Evolutionary conservation across 306 rosid genomes (phyloP).

Genomic region (Trifolium pratense): DNA sequence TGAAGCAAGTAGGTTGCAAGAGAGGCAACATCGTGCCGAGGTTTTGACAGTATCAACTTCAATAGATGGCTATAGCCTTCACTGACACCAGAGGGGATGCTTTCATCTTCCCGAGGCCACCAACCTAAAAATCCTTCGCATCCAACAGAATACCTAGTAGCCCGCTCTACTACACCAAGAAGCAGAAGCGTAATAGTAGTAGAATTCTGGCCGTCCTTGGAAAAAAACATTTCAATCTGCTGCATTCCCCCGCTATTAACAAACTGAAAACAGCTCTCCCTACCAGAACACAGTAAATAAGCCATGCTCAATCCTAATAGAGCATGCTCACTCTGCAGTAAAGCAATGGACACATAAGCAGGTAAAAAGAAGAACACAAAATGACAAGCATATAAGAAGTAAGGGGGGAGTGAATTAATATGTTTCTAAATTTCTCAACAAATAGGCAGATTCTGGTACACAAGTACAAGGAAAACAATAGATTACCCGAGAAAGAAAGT

Average conservation of each 20-base stretch:
- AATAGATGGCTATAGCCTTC: conserved; percentile 83
- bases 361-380: not conserved
- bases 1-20: conserved; percentile 82
- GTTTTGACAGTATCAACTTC: conserved; percentile 81
- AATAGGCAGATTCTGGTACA: conserved; percentile 29
- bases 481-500: conserved; percentile 66
- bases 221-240: conserved; percentile 61
- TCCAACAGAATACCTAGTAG: conserved; percentile 83
- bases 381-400: conserved; percentile 29
- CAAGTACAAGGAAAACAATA: conserved; percentile 32
- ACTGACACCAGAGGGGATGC: conserved; percentile 68
- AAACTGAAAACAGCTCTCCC: conserved; percentile 89
- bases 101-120: conserved; percentile 96
- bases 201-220: conserved; percentile 62
- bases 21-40: conserved; percentile 91
- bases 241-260: conserved; percentile 92
- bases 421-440: conserved; percentile 21
- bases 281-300: conserved; percentile 86
- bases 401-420: conserved; percentile 12
- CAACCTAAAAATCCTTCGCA: conserved; percentile 97
- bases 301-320: conserved; percentile 86
- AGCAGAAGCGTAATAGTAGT: conserved; percentile 69
- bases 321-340: conserved; percentile 71
- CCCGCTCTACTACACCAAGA: conserved; percentile 89
- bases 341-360: conserved; percentile 38